Percentiles rank a stretch among this genome's conserved stretches.
Conservation (phyloP, 768 basidiomycete genomes). For the Omphalotus guepiniiformis region DNA sequence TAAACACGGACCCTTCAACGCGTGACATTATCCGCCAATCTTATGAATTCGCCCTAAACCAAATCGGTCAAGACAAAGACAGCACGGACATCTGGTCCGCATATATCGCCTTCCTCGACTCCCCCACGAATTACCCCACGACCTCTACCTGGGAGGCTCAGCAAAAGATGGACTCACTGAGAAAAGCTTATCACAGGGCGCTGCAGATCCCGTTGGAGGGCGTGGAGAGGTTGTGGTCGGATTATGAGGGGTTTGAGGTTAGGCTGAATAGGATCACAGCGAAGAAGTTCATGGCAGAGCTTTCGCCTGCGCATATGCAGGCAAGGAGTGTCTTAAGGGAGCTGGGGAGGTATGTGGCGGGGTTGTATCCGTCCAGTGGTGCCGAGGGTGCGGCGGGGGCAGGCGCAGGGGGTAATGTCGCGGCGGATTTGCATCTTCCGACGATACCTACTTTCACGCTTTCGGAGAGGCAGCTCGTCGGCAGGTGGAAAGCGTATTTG, state of each 20-base stretch:
- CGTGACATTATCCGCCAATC: conserved; percentile 81
- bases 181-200: conserved; percentile 90
- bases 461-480: conserved; percentile 70
- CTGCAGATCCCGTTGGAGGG: conserved; percentile 94
- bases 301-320: conserved; percentile 93
- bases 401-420: conserved; percentile 36
- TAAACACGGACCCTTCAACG: conserved; percentile 58
- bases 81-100: conserved; percentile 92
- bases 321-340: conserved; percentile 86
- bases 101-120: conserved; percentile 85
- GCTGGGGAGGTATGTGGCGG: conserved; percentile 63
- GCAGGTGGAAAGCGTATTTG: conserved; percentile 86
- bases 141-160: conserved; percentile 92
- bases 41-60: conserved; percentile 88
- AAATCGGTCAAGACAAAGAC: conserved; percentile 90
- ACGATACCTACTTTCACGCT: conserved; percentile 68
- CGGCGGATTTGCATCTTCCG: conserved; percentile 55
- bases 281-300: conserved; percentile 92
- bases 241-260: conserved; percentile 90
- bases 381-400: conserved; percentile 24
- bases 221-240: conserved; percentile 89
- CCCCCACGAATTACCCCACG: conserved; percentile 31
- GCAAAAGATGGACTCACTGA: conserved; percentile 89
- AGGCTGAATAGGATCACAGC: conserved; percentile 88
- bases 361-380: conserved; percentile 44